Evolutionary conservation across 495 filamentous ascomycete species (phyloP).

Genomic region (Talaromyces adpressus): DNA sequence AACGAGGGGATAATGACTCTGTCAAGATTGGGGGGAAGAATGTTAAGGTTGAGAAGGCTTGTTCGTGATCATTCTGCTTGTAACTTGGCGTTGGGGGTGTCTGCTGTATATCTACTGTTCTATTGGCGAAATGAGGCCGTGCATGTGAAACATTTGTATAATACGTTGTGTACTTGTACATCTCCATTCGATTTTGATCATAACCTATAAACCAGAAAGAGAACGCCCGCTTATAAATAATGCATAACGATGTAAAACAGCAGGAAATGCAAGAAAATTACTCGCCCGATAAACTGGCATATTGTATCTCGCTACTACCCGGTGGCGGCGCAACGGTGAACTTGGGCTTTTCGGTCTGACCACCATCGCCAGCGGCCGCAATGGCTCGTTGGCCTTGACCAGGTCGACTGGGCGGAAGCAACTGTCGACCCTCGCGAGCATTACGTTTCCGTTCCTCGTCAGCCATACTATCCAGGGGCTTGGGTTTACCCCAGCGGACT

Average conservation of each 20-base stretch:
- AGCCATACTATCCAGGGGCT: constrained; percentile 82
- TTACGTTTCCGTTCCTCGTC: constrained; percentile 69
- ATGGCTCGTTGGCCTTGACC: constrained; percentile 27
- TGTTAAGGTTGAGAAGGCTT: constrained; percentile 41
- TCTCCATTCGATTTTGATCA: constrained; percentile 2
- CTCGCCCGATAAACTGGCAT: constrained; percentile 79
- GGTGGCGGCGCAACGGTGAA: constrained; percentile 71
- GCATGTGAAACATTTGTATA: neutral
- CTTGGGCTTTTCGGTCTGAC: constrained; percentile 37
- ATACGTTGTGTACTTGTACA: neutral
- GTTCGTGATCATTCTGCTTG: constrained; percentile 22
- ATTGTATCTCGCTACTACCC: constrained; percentile 71
- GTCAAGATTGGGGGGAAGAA: constrained; percentile 52
- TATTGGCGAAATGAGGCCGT: neutral
- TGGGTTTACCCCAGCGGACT: constrained; percentile 87
- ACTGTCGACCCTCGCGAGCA: constrained; percentile 64
- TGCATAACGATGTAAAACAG: constrained; percentile 16
- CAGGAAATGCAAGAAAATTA: constrained; percentile 10
- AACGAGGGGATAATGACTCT: constrained; percentile 86
- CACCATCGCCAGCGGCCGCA: constrained; percentile 21
- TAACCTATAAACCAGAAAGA: neutral
- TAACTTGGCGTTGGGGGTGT: neutral
- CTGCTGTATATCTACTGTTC: neutral
- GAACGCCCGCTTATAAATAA: constrained; percentile 36
- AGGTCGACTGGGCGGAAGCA: constrained; percentile 26